phyloP scores from a whole-genome alignment of 345 rosid species.

The Mallotus nudiflorus region DNA sequence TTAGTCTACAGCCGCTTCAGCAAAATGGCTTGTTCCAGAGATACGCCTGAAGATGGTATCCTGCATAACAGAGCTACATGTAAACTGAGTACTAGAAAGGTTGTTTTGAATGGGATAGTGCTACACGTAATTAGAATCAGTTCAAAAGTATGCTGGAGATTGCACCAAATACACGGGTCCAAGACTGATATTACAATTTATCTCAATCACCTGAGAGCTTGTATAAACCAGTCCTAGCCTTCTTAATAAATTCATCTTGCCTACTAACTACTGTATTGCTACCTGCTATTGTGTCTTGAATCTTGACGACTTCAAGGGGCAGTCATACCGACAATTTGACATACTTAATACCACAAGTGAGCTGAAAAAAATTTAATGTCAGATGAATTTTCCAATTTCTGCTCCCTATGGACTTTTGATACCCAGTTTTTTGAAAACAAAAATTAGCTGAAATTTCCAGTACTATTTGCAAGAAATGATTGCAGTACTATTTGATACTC shows the following conservation, averaged over 20 bases:
- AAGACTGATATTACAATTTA: not conserved
- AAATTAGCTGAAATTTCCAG: not conserved
- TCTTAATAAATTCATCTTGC: not conserved
- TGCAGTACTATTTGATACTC: no score
- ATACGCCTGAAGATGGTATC: no score
- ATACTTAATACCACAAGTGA: no score
- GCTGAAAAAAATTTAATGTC: no score
- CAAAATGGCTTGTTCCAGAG: no score
- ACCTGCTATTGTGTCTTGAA: not conserved
- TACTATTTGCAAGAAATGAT: not conserved
- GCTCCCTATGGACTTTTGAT: not conserved
- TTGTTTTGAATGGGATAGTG: not conserved
- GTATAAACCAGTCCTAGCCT: not conserved
- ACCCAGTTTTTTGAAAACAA: not conserved
- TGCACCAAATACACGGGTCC: not conserved
- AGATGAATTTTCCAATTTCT: not conserved
- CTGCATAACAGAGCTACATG: no score
- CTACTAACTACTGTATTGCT: not conserved
- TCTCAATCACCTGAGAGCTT: not conserved
- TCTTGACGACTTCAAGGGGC: no score
- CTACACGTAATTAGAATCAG: conserved; percentile 1
- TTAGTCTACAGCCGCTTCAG: no score
- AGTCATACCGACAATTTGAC: no score
- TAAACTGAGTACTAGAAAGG: not conserved
- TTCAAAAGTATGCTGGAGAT: not conserved